A percentile compares a stretch with the other conserved stretches of the same genome.
phyloP scores from a whole-genome alignment of 495 filamentous ascomycete genomes.

The Xylaria grammica region DNA sequence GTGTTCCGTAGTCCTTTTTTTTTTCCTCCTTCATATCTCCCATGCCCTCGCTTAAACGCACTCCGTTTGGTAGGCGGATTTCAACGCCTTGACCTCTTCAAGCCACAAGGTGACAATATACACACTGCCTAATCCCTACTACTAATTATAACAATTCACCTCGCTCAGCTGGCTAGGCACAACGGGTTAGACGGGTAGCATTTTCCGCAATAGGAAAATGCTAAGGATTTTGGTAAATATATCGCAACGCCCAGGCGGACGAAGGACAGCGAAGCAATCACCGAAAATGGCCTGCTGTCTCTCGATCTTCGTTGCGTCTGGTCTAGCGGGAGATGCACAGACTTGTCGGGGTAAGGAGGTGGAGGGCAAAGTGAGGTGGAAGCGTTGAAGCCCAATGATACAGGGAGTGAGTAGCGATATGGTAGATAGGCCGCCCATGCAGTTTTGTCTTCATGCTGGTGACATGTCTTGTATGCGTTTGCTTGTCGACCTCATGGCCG shows the following conservation, averaged over 20 bases:
- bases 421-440: background rate
- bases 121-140: background rate
- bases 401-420: background rate
- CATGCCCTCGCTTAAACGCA: constrained; percentile 17
- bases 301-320: background rate
- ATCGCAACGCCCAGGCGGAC: constrained; percentile 15
- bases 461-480: constrained; percentile 12
- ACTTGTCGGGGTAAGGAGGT: background rate
- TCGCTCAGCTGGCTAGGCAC: background rate
- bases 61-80: background rate
- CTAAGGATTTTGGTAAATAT: constrained; percentile 1
- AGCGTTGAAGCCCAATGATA: constrained; percentile 15
- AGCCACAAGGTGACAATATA: constrained; percentile 15
- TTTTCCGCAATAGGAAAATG: background rate
- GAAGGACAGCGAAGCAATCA: constrained; percentile 3
- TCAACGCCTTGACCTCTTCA: constrained; percentile 3
- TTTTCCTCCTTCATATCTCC: background rate
- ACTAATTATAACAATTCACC: background rate
- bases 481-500: constrained; percentile 10
- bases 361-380: background rate
- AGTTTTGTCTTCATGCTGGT: background rate
- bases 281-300: background rate
- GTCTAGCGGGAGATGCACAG: constrained; percentile 1
- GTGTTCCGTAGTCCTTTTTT: background rate
- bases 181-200: background rate